phyloP scores from a whole-genome alignment of 495 filamentous ascomycete genomes.

The Hyaloscypha bicolor region DNA sequence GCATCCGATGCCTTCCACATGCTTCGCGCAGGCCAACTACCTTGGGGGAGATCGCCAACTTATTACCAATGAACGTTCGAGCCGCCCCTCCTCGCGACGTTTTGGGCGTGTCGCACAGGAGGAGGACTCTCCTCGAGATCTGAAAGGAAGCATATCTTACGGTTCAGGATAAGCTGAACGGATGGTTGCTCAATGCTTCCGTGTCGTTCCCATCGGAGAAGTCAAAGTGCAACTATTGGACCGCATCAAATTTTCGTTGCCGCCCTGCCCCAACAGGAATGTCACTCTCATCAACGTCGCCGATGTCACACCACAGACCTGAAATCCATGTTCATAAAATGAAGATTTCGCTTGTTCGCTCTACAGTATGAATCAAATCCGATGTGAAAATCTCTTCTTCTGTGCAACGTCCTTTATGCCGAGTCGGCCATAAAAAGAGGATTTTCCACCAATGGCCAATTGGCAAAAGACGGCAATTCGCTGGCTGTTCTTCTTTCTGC shows the following conservation, averaged over 20 bases:
- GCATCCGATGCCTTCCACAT: conserved; percentile 12
- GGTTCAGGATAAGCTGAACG: neutral
- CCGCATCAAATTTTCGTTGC: neutral
- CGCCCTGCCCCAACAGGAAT: neutral
- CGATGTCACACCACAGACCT: neutral
- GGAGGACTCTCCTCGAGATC: neutral
- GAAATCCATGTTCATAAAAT: neutral
- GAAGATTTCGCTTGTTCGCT: neutral
- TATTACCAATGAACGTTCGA: conserved; percentile 1
- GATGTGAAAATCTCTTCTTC: neutral
- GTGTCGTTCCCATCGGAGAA: neutral
- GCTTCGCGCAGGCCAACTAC: conserved; percentile 9
- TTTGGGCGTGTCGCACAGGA: too few relatives aligned
- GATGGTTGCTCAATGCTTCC: neutral
- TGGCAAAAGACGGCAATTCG: neutral
- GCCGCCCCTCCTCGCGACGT: neutral
- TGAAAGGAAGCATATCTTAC: too few relatives aligned
- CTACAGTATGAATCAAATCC: neutral
- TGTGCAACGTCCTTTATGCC: neutral
- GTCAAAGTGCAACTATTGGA: neutral
- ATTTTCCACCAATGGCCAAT: neutral
- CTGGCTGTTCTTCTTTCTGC: conserved; percentile 7
- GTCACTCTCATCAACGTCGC: neutral
- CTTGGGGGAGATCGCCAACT: neutral
- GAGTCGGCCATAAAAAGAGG: neutral